phyloP scores from a whole-genome alignment of 2,329 filamentous ascomycete species.

The Ceratocystis lukuohia region DNA sequence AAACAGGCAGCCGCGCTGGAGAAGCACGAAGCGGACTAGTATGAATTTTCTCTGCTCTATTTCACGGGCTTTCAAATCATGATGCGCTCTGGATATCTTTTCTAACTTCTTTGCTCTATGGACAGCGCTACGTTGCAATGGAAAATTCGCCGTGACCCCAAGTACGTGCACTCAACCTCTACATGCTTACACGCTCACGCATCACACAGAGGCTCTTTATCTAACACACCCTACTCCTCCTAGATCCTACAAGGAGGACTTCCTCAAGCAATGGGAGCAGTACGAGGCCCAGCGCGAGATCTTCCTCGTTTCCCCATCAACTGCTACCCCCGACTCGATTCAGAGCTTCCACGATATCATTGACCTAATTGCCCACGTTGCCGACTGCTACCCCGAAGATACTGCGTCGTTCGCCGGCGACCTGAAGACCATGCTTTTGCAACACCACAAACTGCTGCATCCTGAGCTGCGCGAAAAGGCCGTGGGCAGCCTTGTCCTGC shows the following conservation, averaged over 20 bases:
- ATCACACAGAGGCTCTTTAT: background rate
- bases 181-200: background rate
- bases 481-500: slow-evolving; percentile 73
- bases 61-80: background rate
- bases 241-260: slow-evolving; percentile 81
- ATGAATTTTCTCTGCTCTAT: slow-evolving; percentile 24
- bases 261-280: slow-evolving; percentile 74
- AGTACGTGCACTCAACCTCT: slow-evolving; percentile 34
- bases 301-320: slow-evolving; percentile 70
- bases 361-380: slow-evolving; percentile 84
- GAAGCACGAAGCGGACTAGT: slow-evolving; percentile 86
- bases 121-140: slow-evolving; percentile 70
- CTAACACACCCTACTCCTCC: slow-evolving; percentile 16
- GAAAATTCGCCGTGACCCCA: slow-evolving; percentile 78
- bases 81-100: background rate
- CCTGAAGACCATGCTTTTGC: slow-evolving; percentile 63
- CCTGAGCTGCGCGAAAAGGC: slow-evolving; percentile 85
- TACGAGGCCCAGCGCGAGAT: slow-evolving; percentile 87
- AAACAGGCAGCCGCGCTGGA: slow-evolving; percentile 83
- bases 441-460: slow-evolving; percentile 73
- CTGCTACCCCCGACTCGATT: slow-evolving; percentile 62
- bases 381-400: slow-evolving; percentile 80
- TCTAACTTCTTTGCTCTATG: slow-evolving; percentile 22
- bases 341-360: slow-evolving; percentile 82
- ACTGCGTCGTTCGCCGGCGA: slow-evolving; percentile 66